Evolutionary conservation across 495 filamentous ascomycete species (phyloP).

Genomic region (Poronia punctata): DNA sequence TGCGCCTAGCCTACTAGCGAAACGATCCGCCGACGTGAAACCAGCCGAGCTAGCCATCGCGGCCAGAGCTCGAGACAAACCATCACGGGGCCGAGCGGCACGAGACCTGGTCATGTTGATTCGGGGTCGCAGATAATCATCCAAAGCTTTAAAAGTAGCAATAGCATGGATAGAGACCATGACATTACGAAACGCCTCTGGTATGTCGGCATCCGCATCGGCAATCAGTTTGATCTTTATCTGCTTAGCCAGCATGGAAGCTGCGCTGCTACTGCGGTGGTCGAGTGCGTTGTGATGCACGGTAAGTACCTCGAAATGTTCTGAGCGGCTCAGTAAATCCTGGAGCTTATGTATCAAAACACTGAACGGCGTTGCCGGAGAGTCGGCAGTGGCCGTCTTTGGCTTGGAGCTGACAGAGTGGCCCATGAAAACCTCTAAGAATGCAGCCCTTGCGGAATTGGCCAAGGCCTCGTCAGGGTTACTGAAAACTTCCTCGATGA

Average conservation of each 20-base stretch:
- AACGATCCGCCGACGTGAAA: slow-evolving; percentile 34
- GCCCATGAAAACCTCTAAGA: slow-evolving; percentile 92
- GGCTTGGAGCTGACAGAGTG: slow-evolving; percentile 55
- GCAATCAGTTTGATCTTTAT: slow-evolving; percentile 83
- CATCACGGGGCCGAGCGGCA: slow-evolving; percentile 58
- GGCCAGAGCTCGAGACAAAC: slow-evolving; percentile 58
- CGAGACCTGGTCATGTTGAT: slow-evolving; percentile 84
- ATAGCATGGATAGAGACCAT: slow-evolving; percentile 99
- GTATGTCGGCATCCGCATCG: slow-evolving; percentile 85
- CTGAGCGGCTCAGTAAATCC: slow-evolving; percentile 88
- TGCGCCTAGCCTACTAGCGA: slow-evolving; percentile 34
- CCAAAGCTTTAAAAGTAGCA: slow-evolving; percentile 92
- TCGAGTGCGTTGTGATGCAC: slow-evolving; percentile 91
- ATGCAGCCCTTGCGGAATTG: slow-evolving; percentile 65
- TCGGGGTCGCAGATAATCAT: slow-evolving; percentile 89
- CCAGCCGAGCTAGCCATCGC: slow-evolving; percentile 78
- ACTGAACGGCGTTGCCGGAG: slow-evolving; percentile 77
- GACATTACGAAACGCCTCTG: slow-evolving; percentile 76
- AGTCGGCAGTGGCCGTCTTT: slow-evolving; percentile 54
- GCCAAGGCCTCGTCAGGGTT: slow-evolving; percentile 51
- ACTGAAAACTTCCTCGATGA: slow-evolving; percentile 74
- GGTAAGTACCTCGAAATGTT: slow-evolving; percentile 96
- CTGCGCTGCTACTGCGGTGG: slow-evolving; percentile 82
- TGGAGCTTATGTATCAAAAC: slow-evolving; percentile 90
- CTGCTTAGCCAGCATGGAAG: slow-evolving; percentile 95